Evolutionary conservation across 2,329 filamentous ascomycete species (phyloP), one percentile per base, ranked within the genome.

Genomic region (Diaporthe destruens): DNA sequence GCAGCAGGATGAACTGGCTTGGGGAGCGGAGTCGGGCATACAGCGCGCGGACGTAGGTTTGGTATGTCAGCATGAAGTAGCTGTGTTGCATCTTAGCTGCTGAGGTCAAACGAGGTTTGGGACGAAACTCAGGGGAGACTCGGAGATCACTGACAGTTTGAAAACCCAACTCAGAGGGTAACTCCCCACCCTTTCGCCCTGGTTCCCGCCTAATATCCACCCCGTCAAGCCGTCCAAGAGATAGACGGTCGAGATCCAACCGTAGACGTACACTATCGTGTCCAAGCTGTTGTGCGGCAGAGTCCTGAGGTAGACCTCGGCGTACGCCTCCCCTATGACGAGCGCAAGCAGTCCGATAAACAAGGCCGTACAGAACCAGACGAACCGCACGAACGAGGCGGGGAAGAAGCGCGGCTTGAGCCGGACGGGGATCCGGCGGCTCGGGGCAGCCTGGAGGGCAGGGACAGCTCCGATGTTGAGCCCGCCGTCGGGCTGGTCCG

Each of bases 101-200:
- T 20, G 54, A 23, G 32, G 20, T 9, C 25, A 51, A 51, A 29
- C 29, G 29, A 29, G 29, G 29, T 29, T 5, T 5, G 29, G 29
- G 29, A 5, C 16, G 23, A 23, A 2, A 34, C 56, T 54, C 34
- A 36, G 0, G 29, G 29, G 29, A 44, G 34, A 34, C 34, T 18
- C 32, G 1, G n/a, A 23, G 36, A 29, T 14, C 29, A 82, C 88
- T 81, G 79, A 91, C 87, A 93, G 85, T 79, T 93, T 93, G 77
- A 93, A 93, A 54, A 92, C 88, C 88, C 90, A 93, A 75, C 89
- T 91, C 72, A 93, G 80, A n/a, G 91, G 91, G 77, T 93, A 93
- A 78, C 89, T 92, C 51, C 90, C 90, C 1, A 93, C 91, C 42
- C 90, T 84, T 78, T 92, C 89, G 61, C 91, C 90, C 76, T 92